Evolutionary conservation across 1,139 yeast species (phyloP).

Genomic region (Suhomyces coccinellae): DNA sequence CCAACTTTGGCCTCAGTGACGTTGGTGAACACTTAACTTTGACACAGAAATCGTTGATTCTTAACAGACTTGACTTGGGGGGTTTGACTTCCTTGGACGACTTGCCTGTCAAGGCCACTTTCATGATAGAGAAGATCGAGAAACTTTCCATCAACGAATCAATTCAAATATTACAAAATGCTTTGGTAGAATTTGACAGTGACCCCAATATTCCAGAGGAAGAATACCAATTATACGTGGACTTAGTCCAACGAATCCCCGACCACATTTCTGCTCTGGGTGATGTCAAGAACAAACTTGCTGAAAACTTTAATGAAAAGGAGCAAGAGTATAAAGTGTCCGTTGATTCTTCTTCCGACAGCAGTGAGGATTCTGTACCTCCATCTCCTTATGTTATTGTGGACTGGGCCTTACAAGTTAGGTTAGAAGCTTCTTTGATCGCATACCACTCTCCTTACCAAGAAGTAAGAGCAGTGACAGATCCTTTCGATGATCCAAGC

Average conservation of each 20-base stretch:
- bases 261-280: no score
- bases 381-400: slow-evolving; percentile 4
- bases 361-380: slow-evolving; percentile 16
- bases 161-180: slow-evolving; percentile 19
- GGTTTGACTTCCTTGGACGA: slow-evolving; percentile 27
- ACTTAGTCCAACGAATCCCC: slow-evolving; percentile 2
- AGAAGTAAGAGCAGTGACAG: slow-evolving; percentile 61
- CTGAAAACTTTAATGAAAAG: slow-evolving; percentile 1
- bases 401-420: slow-evolving; percentile 21
- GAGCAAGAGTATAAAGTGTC: slow-evolving; percentile 10
- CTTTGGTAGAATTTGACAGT: slow-evolving; percentile 20
- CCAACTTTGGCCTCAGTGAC: slow-evolving; percentile 25
- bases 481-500: slow-evolving; percentile 51
- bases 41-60: slow-evolving; percentile 24
- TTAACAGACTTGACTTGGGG: slow-evolving; percentile 27
- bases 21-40: slow-evolving; percentile 25
- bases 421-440: slow-evolving; percentile 30
- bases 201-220: slow-evolving; percentile 24
- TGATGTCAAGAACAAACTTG: neutral
- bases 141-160: slow-evolving; percentile 24
- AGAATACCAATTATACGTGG: slow-evolving; percentile 15
- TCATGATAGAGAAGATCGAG: slow-evolving; percentile 34
- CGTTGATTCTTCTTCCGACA: slow-evolving; percentile 20
- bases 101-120: slow-evolving; percentile 28
- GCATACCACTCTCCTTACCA: slow-evolving; percentile 62